These are phyloP conservation scores for Chaetothyriales sp. DNA, from an alignment of 2,329 filamentous ascomycete genomes.

Conservation along the genomic window DNA sequence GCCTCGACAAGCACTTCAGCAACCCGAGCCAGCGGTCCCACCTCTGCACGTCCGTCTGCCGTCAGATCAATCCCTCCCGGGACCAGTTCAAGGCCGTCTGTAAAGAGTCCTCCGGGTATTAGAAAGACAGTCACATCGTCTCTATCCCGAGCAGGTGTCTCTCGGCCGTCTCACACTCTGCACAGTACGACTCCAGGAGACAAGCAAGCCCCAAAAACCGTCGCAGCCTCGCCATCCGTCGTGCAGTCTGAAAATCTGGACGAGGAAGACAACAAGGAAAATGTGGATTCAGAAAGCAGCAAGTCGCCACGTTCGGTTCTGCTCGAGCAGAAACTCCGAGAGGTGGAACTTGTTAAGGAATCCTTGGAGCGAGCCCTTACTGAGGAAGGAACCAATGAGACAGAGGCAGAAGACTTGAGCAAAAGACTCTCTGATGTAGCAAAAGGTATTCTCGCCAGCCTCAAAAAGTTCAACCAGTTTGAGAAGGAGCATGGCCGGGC, in stretches of 20 bases:
- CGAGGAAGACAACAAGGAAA: slow-evolving; percentile 18
- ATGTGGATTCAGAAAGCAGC: slow-evolving; percentile 4
- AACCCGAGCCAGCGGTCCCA: slow-evolving; percentile 4
- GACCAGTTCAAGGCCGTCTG: slow-evolving; percentile 20
- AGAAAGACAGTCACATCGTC: slow-evolving; percentile 19
- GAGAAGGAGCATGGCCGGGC: slow-evolving; percentile 13
- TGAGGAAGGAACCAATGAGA: slow-evolving; percentile 17
- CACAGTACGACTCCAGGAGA: slow-evolving; percentile 16
- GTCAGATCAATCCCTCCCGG: slow-evolving; percentile 2
- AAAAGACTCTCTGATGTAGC: slow-evolving; percentile 15
- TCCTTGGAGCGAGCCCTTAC: slow-evolving; percentile 20
- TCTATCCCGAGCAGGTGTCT: slow-evolving; percentile 17
- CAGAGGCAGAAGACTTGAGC: slow-evolving; percentile 16
- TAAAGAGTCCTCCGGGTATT: slow-evolving; percentile 23
- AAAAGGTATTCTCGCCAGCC: slow-evolving; percentile 16
- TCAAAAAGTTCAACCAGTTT: slow-evolving; percentile 15
- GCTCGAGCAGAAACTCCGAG: slow-evolving; percentile 19
- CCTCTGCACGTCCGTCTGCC: slow-evolving; percentile 8
- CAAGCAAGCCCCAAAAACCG: slow-evolving; percentile 26
- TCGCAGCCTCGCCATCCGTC: slow-evolving; percentile 18
- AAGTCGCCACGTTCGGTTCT: slow-evolving; percentile 19
- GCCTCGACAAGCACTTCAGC: slow-evolving; percentile 21
- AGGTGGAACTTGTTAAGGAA: slow-evolving; percentile 19
- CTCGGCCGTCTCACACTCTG: slow-evolving; percentile 17
- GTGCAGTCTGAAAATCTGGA: slow-evolving; percentile 19